These are phyloP conservation scores for Aciculoconidium aculeatum DNA, from an alignment of 805 yeast genomes.

Conservation along the genomic window DNA sequence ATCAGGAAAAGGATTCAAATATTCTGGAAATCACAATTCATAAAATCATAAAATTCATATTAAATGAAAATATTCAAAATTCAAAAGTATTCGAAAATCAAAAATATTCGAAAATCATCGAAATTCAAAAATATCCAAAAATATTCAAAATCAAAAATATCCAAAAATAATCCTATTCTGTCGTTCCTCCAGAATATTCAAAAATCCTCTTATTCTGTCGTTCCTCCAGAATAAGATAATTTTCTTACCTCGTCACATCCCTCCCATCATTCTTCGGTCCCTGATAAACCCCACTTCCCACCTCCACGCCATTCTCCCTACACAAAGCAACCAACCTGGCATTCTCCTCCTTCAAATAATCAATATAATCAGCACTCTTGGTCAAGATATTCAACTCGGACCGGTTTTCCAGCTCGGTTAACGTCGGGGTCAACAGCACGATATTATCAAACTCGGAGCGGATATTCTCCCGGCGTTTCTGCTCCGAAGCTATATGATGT, in stretches of 20 bases:
- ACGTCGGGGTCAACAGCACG: constrained; percentile 68
- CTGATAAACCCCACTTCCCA: constrained; percentile 35
- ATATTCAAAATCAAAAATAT: too few species aligned
- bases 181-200: too few species aligned
- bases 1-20: too few species aligned
- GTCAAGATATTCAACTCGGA: constrained; percentile 73
- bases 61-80: too few species aligned
- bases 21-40: too few species aligned
- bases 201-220: too few species aligned
- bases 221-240: too few species aligned
- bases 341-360: constrained; percentile 46
- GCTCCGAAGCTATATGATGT: constrained; percentile 81
- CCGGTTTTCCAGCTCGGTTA: constrained; percentile 64
- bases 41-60: too few species aligned
- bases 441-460: constrained; percentile 75
- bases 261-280: constrained; percentile 19
- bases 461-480: constrained; percentile 79
- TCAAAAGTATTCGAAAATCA: too few species aligned
- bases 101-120: too few species aligned
- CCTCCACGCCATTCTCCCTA: constrained; percentile 31
- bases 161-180: too few species aligned
- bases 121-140: too few species aligned
- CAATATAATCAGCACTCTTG: constrained; percentile 55
- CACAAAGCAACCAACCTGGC: constrained; percentile 37
- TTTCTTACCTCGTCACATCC: constrained; percentile 12